These are phyloP conservation scores for Aspergillus cavernicola DNA, from an alignment of 495 filamentous ascomycete genomes.

Conservation along the genomic window DNA sequence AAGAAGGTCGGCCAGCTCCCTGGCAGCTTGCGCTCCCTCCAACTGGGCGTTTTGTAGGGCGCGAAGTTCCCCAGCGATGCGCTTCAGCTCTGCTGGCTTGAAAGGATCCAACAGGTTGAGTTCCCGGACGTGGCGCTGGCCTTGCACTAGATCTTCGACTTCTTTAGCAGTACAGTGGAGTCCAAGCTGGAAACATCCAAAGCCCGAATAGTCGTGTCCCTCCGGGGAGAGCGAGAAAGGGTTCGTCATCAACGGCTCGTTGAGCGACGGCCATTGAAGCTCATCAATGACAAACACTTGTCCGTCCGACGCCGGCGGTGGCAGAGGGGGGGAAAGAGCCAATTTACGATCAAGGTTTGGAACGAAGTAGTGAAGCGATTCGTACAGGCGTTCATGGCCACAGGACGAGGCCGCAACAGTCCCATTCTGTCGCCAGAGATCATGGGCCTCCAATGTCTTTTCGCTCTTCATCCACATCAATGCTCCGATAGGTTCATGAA, in stretches of 20 bases:
- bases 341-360: conserved; percentile 10
- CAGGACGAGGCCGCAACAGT: neutral
- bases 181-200: conserved; percentile 21
- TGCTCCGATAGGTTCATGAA: conserved; percentile 14
- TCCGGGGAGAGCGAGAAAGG: conserved; percentile 15
- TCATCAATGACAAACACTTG: conserved; percentile 8
- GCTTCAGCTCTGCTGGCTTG: conserved; percentile 7
- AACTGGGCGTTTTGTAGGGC: neutral
- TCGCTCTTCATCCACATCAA: conserved; percentile 18
- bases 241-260: conserved; percentile 7
- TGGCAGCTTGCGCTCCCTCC: neutral
- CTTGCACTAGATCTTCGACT: conserved; percentile 14
- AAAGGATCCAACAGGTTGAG: conserved; percentile 14
- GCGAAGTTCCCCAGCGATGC: conserved; percentile 4
- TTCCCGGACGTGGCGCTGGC: conserved; percentile 13
- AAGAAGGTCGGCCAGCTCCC: conserved; percentile 11
- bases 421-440: conserved; percentile 11
- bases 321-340: conserved; percentile 2
- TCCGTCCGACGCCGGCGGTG: neutral
- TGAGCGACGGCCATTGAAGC: conserved; percentile 8
- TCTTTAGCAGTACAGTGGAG: conserved; percentile 15
- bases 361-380: conserved; percentile 8
- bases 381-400: conserved; percentile 8
- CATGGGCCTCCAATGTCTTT: conserved; percentile 8
- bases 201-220: conserved; percentile 9